Base-by-base conservation (phyloP, 2,329 filamentous ascomycete species). In the Ascosphaera apis region DNA sequence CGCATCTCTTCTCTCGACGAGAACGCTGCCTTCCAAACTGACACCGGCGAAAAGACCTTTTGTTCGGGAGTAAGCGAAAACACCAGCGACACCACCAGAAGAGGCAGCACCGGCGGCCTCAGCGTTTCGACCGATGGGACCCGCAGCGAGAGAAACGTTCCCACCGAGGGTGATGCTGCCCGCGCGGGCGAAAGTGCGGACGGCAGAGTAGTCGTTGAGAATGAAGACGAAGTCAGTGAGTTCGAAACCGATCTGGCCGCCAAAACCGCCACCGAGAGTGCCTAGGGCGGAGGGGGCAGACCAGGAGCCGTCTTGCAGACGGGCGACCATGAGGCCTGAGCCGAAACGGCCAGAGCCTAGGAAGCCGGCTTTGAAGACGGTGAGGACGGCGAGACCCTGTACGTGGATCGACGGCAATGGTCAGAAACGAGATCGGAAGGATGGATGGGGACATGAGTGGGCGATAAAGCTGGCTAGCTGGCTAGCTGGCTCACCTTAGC, bases 11-110 rank as follows among this genome's bases (percentile, higher is more conserved):
- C 88, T 72, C 61, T 98, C 88, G 43, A 95, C 80, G 44, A 98
- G 76, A 36, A 80, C 83, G 41, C 78, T 86, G 15, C 88, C 88
- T 55, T 98, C 88, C 44, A 98, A 62, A 46, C 80, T 91, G 34
- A 98, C 84, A 51, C 88, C 88, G 3, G 88, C 88, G 47, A 98
- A 98, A 21, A 98, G 62, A 15, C 88, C 88, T 62, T 93, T 95
- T 9, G 88, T 98, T 61, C 93, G 95, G 53, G 78, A 88, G 65
- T 98, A 98, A 48, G 80, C 81, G 63, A 98, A 98, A 35, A 98
- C 76, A 36, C 81, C 88, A 0, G 84, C 79, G 6, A 95, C 77
- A 42, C 82, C 75, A 61, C 74, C 86, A 43, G 91, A 65, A 45
- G 81, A 92, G 5, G 88, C 88, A 11, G 84, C 86, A 43, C 88